Conservation (phyloP, 1,139 yeast genomes). For the Saccharomyces hybrid region DNA sequence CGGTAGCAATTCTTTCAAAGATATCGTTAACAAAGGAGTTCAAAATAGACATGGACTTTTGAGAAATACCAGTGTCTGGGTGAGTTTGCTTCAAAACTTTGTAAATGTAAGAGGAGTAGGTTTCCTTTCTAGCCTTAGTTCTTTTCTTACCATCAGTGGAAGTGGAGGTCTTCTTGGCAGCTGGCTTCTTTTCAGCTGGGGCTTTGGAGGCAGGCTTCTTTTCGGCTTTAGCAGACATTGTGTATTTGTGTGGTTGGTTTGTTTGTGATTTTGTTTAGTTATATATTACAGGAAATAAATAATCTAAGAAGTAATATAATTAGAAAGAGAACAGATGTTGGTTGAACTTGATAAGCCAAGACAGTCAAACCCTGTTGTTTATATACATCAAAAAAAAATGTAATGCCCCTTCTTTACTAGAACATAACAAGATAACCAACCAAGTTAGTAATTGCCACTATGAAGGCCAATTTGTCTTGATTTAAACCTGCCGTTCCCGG, state of each 20-base stretch:
- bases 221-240: conserved; percentile 96
- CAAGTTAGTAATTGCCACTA: background rate
- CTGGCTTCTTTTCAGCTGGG: conserved; percentile 95
- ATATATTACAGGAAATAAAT: background rate
- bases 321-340: background rate
- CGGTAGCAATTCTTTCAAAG: conserved; percentile 91
- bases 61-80: conserved; percentile 99
- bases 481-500: conserved; percentile 7
- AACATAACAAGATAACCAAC: background rate
- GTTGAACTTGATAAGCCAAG: background rate
- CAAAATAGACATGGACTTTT: conserved; percentile 98
- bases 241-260: conserved; percentile 15
- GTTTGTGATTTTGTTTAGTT: conserved; percentile 3
- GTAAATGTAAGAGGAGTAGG: conserved; percentile 97
- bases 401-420: background rate
- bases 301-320: background rate
- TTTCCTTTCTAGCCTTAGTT: conserved; percentile 95
- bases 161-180: conserved; percentile 87
- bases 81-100: conserved; percentile 98
- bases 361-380: background rate
- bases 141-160: conserved; percentile 82
- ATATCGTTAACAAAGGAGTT: conserved; percentile 97
- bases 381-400: background rate
- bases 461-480: conserved; percentile 3
- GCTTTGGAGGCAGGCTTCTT: conserved; percentile 99